These are phyloP conservation scores for Canavalia gladiata DNA, from an alignment of 306 rosid species.

Conservation along the genomic window DNA sequence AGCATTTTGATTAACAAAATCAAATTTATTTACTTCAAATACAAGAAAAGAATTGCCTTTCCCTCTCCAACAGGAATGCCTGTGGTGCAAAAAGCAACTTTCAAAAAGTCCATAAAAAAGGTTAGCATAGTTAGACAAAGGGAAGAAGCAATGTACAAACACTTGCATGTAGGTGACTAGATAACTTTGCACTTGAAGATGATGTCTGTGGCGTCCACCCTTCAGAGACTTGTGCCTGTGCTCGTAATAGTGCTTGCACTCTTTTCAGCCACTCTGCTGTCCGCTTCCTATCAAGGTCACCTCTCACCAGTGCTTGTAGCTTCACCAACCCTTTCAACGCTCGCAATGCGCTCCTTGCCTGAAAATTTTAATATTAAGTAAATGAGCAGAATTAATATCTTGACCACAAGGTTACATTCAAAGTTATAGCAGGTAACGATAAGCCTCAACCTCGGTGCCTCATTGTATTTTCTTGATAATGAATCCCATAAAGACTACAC, in stretches of 20 bases:
- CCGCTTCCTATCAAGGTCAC: slow-evolving; percentile 87
- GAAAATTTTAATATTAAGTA: slow-evolving; percentile 5
- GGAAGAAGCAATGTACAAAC: slow-evolving; percentile 11
- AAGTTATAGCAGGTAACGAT: not conserved
- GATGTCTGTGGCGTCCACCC: slow-evolving; percentile 55
- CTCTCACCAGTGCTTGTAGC: slow-evolving; percentile 90
- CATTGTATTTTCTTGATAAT: not conserved
- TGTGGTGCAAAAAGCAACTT: not conserved
- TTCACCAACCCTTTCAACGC: slow-evolving; percentile 92
- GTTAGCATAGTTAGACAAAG: not conserved
- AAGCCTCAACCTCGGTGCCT: not conserved
- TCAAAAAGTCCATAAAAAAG: not conserved
- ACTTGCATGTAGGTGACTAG: slow-evolving; percentile 67
- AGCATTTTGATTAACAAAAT: slow-evolving; percentile 8
- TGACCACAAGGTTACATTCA: not conserved
- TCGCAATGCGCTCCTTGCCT: slow-evolving; percentile 90
- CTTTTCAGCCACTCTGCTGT: slow-evolving; percentile 72
- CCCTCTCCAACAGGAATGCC: not conserved
- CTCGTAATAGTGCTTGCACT: slow-evolving; percentile 71
- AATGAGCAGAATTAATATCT: not conserved
- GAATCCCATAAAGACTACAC: not conserved
- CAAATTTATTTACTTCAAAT: not conserved
- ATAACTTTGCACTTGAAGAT: slow-evolving; percentile 58
- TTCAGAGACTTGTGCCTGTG: slow-evolving; percentile 66
- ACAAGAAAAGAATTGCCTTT: not conserved